Base-by-base conservation (phyloP, 1,139 yeast genomes). In the Pichia sp. region DNA sequence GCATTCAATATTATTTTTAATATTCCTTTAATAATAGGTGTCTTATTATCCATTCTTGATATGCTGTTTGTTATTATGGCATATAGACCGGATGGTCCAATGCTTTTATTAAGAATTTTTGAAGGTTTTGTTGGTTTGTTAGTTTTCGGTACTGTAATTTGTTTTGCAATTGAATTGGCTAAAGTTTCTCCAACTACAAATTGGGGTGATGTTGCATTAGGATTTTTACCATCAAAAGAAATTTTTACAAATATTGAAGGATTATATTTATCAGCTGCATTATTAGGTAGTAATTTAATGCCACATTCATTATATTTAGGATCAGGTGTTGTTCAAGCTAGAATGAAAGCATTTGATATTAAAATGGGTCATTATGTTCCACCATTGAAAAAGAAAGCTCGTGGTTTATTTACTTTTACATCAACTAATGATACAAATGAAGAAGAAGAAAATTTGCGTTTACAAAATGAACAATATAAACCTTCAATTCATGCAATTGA, bases 211-310 rank as follows among this genome's bases (percentile, higher is more conserved):
- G 60, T 63, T 8, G 63, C 73, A 33, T 66, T 70, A 19, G 98
- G 98, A 0, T 87, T 82, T 53, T 61, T 91, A 29, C 98, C 98
- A 2, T 81, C 85, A 23, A 69, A 65, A 26, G 75, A 78, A 39
- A 78, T 87, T 15, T 71, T 87, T 29, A 40, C 51, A 14, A 85
- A 86, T 42, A 78, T 80, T 45, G 80, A 85, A 29, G 97, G 96
- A 0, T 67, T 89, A 33, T 91, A 85, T 58, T 68, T 87, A 32
- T 79, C 95, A 39, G 78, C 94, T 52, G 97, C 96, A 19, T 84
- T 91, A 41, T 68, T 91, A 41, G 98, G 98, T 18, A 96, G 97
- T 23, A 93, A 97, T 1, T 95, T 91, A 24, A 91, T 91, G 98
- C 98, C 98, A 3, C 98, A 91, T 61, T 83, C 95, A 1, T 68